Evolutionary conservation across 2,329 filamentous ascomycete genomes (phyloP), one percentile per base, ranked within the genome.

Genomic region (Parastagonospora avenae): DNA sequence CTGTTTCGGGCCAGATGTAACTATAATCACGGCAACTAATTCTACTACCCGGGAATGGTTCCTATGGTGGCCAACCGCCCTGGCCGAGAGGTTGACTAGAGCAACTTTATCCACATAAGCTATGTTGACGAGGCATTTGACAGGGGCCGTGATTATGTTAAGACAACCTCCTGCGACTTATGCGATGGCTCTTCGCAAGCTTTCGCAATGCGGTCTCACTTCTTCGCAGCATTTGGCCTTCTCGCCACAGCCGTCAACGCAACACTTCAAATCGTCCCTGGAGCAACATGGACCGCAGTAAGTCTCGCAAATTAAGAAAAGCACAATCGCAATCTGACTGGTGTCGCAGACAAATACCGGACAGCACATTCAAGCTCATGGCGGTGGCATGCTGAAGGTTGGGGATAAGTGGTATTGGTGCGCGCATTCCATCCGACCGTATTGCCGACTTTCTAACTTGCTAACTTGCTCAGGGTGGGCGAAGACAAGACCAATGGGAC

Each of bases 401-500:
- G 77, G 79, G 37, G 77, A 75, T 8, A 81, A 79, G 0, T 90
- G 84, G 74, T 90, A 89, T 73, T 73, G 68, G 70, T 72, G 60
- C 16, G 53, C 19, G 19, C 36, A 11, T 12, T 15, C n/a, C 24
- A 40, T 4, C 7, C 6, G 3, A 24, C 15, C n/a, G n/a, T n/a
- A n/a, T n/a, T n/a, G n/a, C n/a, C 28, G 8, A 15, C 12, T 19
- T 37, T 10, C 24, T 7, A 29, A 33, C 12, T 24, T n/a, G 12
- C 48, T 47, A 2, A 50, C 12, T 24, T 9, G 12, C 30, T 8
- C 28, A 80, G 85, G 73, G 82, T 89, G 30, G 87, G 87, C 12
- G 87, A 90, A 67, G 86, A 89, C 72, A 89, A 89, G 39, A 82
- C 83, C 1, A 73, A 81, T n/a, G 85, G 85, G 19, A 79, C 76